Evolutionary conservation across 371 early-diverging fungal genomes (phyloP), one percentile per base, ranked within the genome.

Genomic region (Rhizomucor miehei): DNA sequence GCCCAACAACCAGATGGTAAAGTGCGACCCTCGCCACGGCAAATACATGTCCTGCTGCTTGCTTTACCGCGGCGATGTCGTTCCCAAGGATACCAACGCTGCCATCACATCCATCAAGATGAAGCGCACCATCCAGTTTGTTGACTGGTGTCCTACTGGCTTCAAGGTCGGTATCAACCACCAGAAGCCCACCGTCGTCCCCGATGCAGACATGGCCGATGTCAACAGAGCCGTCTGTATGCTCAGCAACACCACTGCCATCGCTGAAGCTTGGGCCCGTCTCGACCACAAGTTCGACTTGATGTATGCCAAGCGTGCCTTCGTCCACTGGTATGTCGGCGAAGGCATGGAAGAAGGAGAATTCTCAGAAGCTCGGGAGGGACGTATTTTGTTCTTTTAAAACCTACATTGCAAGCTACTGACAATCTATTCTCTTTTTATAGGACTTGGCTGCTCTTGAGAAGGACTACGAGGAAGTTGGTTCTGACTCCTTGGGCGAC

Each of bases 271-370:
- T 52, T 96, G 94, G 94, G 86, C 88, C 56, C 89, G 93, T 66
- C 79, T 94, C 43, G 90, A 94, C 73, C 87, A 90, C 71, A 93
- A 94, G 85, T 95, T 95, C 66, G 90, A 89, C 70, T 74, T 92
- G 48, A 96, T 94, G 96, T 96, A 90, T 79, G 89, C 90, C 74
- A 94, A 93, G 84, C 89, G 94, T 73, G 96, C 97, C 55, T 96
- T 96, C 70, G 94, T 96, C 41, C 97, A 96, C 81, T 96, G 97
- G 97, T 96, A 93, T 79, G 94, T 94, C 59, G 93, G 94, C 65
- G 97, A 96, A 78, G 97, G 97, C 80, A 89, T 89, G 89, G 89
- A 90, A 63, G 91, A 90, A 75, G 69, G 89, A 60, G 91, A 90
- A 68, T 92, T 92, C 81, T 85, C 84, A 54, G 92, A 92, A 73